Base-by-base conservation (phyloP, 805 yeast species). In the Cyberlindnera mrakii region DNA sequence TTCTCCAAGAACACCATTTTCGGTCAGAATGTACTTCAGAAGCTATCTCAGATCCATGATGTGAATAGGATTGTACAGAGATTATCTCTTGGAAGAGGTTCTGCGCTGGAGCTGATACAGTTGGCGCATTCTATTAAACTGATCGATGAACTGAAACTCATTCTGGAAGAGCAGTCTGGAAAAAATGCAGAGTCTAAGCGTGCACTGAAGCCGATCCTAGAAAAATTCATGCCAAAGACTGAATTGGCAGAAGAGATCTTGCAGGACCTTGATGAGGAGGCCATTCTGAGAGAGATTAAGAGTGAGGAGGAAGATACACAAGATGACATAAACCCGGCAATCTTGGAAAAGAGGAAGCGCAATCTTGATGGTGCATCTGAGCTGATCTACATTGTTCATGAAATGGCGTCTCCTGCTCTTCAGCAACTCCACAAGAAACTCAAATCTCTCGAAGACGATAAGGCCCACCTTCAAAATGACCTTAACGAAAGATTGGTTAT, bases 41-140 rank as follows among this genome's bases (percentile, higher is more conserved):
- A 66, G 16, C 58, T 82, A 35, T 67, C 66, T 14, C 63, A 68
- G 4, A 65, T 80, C 3, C 71, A 77, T 2, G 88, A 84, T 58
- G 64, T 86, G 19, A 70, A 73, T 11, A 65, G 87, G 42, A 71
- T 80, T 29, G 58, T 88, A 1, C 82, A 83, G 49, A 66, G 80
- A 35, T 67, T 71, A 35, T 77, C 78, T 25, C 77, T 75, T 47
- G 72, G 71, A 5, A 62, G 66, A 33, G 72, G 74, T 0, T 66
- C 65, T 17, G 70, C 75, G 0, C 40, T 65, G 9, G 80, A 75
- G 32, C 55, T 78, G 39, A 47, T 74, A 3, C 64, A 68, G 11
- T 50, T 75, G 7, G 72, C 78, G 0, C 56, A 60, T 10, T 66
- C 78, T 0, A 57, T 78, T 3, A 54, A 58, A 11, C 45, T 48